Percentiles rank a stretch among this genome's conserved stretches.
phyloP scores from a whole-genome alignment of 2,329 filamentous ascomycete genomes.

The Ophiosphaerella narmari region DNA sequence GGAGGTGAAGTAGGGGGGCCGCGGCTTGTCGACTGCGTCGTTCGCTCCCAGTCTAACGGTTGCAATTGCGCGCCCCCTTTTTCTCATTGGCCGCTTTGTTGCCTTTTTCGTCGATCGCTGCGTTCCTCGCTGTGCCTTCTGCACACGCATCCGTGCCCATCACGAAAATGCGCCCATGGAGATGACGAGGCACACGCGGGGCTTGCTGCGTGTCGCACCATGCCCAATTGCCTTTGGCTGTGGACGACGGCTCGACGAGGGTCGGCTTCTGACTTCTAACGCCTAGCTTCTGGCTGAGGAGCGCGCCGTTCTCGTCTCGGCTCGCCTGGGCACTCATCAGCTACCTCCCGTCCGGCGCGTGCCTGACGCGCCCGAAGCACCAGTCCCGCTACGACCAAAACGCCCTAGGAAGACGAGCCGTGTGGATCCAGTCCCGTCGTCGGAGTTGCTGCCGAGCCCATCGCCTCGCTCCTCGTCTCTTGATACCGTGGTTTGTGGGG shows the following conservation, averaged over 20 bases:
- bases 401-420: no score
- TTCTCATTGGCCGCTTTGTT: conserved; percentile 19
- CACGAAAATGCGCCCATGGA: conserved; percentile 9
- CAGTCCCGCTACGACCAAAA: no score
- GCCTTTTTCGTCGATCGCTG: conserved; percentile 2
- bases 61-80: conserved; percentile 2
- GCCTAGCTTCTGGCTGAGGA: background rate
- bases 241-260: no score
- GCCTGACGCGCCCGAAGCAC: no score
- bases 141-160: conserved; percentile 14
- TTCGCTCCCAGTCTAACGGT: conserved; percentile 16
- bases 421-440: no score
- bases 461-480: no score
- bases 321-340: no score
- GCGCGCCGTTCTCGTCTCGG: background rate
- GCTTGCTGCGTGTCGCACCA: background rate
- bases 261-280: no score
- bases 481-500: no score
- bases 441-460: no score
- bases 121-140: conserved; percentile 11
- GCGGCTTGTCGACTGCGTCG: no score
- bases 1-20: conserved; percentile 4
- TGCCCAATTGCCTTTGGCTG: background rate
- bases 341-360: no score
- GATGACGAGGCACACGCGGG: conserved; percentile 1